Base-by-base conservation (phyloP, 2,329 filamentous ascomycete genomes). In the Nakataea oryzae region DNA sequence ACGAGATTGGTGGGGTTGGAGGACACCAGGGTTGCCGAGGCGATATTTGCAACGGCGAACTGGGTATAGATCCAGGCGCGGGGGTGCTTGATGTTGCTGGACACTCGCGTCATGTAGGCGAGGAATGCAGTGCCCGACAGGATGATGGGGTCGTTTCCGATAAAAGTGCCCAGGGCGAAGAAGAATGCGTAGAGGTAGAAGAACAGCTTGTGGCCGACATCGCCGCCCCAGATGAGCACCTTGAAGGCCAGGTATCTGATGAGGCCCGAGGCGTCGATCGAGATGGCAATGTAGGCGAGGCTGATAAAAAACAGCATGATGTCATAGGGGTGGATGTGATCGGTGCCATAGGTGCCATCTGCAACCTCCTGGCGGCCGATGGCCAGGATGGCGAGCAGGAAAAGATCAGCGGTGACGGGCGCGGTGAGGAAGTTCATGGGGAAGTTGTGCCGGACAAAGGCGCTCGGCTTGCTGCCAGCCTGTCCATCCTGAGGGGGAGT, bases 1-100 rank as follows among this genome's bases (percentile, higher is more conserved):
- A 91, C 88, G 9, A 91, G 79, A 62, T 91, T 91, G 2, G 89
- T 91, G 0, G 89, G 89, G 64, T 91, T 91, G 0, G 88, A 91
- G 0, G 88, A 91, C 12, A 92, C 89, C 14, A 92, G 76, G 28
- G 91, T 89, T 0, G 89, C 87, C 0, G 88, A 91, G 2, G 85
- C 85, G 58, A 91, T 88, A 64, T 91, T 91, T 60, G 87, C 87
- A 1, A 90, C 72, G 21, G 88, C 82, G 63, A 91, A 91, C 63
- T 91, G 88, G 2, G 82, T 83, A 66, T 85, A 81, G 27, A 91
- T 90, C 88, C 88, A 91, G 0, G 88, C 88, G 67, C 85, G 77
- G 0, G 88, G 87, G 62, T 89, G 83, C 13, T 81, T 74, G 63
- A 91, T 91, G 66, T 91, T 91, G 72, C 82, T 86, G 0, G 87